Evolutionary conservation across 106 monocot genomes (phyloP).

Genomic region (Hemerocallis citrina): DNA sequence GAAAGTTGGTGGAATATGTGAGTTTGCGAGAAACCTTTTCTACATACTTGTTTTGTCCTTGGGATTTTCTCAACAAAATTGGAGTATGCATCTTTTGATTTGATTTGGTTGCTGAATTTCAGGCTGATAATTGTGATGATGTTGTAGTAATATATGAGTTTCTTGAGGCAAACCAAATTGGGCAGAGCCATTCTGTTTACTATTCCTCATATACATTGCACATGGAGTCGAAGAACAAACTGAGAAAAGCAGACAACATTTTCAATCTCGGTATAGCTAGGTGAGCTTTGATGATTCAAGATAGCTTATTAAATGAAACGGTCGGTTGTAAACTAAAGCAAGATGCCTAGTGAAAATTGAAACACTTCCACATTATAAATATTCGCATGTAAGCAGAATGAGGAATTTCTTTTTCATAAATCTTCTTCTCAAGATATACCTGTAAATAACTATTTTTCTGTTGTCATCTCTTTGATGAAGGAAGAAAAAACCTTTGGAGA

Average conservation of each 20-base stretch:
- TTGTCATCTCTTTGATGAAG: conserved; percentile 16
- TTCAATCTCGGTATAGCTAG: conserved; percentile 86
- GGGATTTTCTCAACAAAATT: not conserved
- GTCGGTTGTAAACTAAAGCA: no score
- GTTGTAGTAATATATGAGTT: conserved; percentile 83
- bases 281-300: no score
- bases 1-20: conserved; percentile 97
- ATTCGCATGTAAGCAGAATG: no score
- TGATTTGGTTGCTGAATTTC: conserved; percentile 4
- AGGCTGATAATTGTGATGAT: conserved; percentile 82
- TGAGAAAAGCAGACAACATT: conserved; percentile 80
- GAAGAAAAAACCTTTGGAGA: conserved; percentile 57
- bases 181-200: conserved; percentile 51
- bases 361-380: no score
- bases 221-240: conserved; percentile 73
- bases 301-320: no score
- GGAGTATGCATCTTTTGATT: not conserved
- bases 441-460: not conserved
- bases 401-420: no score
- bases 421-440: no score
- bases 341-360: no score
- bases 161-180: conserved; percentile 81
- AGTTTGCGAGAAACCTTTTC: not conserved
- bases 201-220: conserved; percentile 60
- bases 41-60: not conserved